Conservation (phyloP, 768 basidiomycete species). For the Naganishia kalamii region DNA sequence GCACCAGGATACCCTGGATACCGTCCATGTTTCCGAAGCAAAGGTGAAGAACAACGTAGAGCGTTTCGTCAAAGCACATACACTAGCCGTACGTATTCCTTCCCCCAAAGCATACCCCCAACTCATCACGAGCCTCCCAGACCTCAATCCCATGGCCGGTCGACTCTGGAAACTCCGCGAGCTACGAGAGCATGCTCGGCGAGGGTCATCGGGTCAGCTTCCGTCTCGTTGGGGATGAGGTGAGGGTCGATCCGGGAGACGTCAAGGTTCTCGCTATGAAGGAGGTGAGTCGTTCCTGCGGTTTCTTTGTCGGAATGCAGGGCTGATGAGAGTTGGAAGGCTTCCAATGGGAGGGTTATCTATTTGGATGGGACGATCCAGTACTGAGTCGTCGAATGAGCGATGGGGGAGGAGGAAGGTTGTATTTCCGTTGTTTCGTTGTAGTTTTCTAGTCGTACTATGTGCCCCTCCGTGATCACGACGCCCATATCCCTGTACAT, state of each 20-base stretch:
- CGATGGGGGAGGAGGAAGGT: neutral
- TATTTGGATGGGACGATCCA: slow-evolving; percentile 31
- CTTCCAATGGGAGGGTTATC: slow-evolving; percentile 33
- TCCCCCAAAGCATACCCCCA: neutral
- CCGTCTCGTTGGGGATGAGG: slow-evolving; percentile 24
- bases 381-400: neutral
- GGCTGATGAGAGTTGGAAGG: slow-evolving; percentile 10
- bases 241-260: slow-evolving; percentile 35
- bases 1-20: slow-evolving; percentile 33
- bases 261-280: slow-evolving; percentile 34
- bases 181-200: slow-evolving; percentile 27
- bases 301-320: neutral
- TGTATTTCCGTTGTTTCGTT: neutral
- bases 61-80: slow-evolving; percentile 73
- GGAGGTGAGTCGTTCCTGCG: slow-evolving; percentile 28
- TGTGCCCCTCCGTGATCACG: too few relatives aligned
- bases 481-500: too few relatives aligned
- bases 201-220: slow-evolving; percentile 22
- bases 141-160: neutral
- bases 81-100: slow-evolving; percentile 61
- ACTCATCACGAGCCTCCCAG: neutral
- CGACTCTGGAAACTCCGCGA: slow-evolving; percentile 8
- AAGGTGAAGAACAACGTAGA: slow-evolving; percentile 63
- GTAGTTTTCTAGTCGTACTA: neutral
- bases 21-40: slow-evolving; percentile 50